phyloP scores from a whole-genome alignment of 768 basidiomycete genomes.

The Suillus luteus region DNA sequence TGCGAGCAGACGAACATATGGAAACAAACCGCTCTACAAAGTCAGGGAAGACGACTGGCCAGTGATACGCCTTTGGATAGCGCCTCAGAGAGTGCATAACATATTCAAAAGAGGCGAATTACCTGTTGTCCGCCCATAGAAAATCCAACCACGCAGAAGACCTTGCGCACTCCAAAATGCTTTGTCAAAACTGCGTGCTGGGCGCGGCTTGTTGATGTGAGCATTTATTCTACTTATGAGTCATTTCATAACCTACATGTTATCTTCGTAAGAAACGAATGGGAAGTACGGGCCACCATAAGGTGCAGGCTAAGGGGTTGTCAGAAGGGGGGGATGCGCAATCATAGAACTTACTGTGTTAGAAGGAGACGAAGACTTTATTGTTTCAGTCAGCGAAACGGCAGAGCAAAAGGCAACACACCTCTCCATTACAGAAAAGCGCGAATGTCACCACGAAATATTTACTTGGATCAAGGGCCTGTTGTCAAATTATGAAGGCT shows the following conservation, averaged over 20 bases:
- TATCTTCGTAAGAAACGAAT: constrained; percentile 56
- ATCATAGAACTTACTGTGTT: constrained; percentile 46
- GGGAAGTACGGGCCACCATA: constrained; percentile 64
- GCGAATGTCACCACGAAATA: constrained; percentile 60
- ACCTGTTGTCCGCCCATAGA: constrained; percentile 62
- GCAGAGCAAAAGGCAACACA: constrained; percentile 21
- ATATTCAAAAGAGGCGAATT: constrained; percentile 16
- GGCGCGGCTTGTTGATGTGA: constrained; percentile 42
- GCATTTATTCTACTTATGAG: neutral
- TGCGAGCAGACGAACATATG: constrained; percentile 58
- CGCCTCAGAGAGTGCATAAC: constrained; percentile 19
- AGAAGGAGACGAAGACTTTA: constrained; percentile 60
- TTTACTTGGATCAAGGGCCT: constrained; percentile 52
- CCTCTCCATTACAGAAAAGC: constrained; percentile 62
- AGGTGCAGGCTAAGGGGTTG: constrained; percentile 43
- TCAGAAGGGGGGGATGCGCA: neutral
- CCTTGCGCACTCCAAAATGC: constrained; percentile 43
- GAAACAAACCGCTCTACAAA: constrained; percentile 47
- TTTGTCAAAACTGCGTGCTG: constrained; percentile 55
- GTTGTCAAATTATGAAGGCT: constrained; percentile 1
- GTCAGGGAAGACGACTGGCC: constrained; percentile 59
- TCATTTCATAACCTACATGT: constrained; percentile 44
- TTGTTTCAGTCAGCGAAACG: constrained; percentile 5
- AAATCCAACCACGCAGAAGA: constrained; percentile 51
- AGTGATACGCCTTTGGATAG: constrained; percentile 49